phyloP scores from a whole-genome alignment of 352 stramenopile species.

The Phytophthora citricola region DNA sequence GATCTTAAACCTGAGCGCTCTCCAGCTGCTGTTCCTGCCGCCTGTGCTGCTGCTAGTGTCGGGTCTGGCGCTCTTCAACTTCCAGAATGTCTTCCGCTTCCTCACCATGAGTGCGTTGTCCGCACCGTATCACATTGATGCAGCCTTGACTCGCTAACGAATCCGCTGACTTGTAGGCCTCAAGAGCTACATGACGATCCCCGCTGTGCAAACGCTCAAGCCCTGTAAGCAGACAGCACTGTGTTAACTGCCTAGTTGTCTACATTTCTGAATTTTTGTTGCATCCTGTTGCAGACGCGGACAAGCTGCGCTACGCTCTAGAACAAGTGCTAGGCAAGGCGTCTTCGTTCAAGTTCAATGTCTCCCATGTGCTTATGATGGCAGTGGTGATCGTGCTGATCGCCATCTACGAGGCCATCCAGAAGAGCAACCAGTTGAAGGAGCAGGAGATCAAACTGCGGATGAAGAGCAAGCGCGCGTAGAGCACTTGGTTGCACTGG shows the following conservation, averaged over 20 bases:
- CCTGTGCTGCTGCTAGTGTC: slow-evolving; percentile 71
- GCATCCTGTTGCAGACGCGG: slow-evolving; percentile 46
- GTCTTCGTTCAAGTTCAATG: slow-evolving; percentile 80
- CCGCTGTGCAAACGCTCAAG: slow-evolving; percentile 57
- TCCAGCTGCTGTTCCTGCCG: slow-evolving; percentile 77
- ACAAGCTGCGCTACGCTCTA: slow-evolving; percentile 73
- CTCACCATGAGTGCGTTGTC: slow-evolving; percentile 61
- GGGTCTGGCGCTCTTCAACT: slow-evolving; percentile 79
- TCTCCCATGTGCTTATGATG: slow-evolving; percentile 86
- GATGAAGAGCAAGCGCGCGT: slow-evolving; percentile 57
- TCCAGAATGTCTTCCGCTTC: slow-evolving; percentile 78
- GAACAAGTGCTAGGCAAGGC: slow-evolving; percentile 83
- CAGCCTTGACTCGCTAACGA: slow-evolving; percentile 1
- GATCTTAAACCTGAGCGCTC: slow-evolving; percentile 55
- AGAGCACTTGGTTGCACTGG: slow-evolving; percentile 3
- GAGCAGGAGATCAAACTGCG: slow-evolving; percentile 67
- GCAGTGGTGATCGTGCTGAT: slow-evolving; percentile 78
- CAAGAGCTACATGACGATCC: slow-evolving; percentile 74
- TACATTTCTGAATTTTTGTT: slow-evolving; percentile 8
- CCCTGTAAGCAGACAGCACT: slow-evolving; percentile 45
- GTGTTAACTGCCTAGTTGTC: neutral
- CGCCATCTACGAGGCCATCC: slow-evolving; percentile 78
- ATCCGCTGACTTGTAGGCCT: slow-evolving; percentile 45
- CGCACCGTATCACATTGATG: neutral
- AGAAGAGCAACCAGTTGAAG: slow-evolving; percentile 77